Evolutionary conservation across 352 stramenopile genomes (phyloP), one percentile per base, ranked within the genome.

Genomic region (Phytopythium litorale): DNA sequence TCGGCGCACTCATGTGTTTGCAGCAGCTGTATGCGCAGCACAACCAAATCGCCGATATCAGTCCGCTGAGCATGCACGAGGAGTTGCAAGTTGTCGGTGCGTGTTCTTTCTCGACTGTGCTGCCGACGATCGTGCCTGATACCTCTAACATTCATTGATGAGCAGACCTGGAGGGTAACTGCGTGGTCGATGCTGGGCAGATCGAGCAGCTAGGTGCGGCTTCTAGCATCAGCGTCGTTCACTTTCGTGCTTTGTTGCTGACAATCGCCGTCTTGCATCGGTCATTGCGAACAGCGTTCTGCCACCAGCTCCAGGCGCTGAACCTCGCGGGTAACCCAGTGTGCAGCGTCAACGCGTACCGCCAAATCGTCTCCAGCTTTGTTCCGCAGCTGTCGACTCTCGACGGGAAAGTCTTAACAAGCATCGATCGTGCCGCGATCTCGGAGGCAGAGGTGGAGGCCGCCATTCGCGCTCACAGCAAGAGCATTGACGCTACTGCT

Each of bases 31-130:
- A 91, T 51, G 59, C 94, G 7, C 73, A 81, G 48, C 69, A 91
- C 68, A 97, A 97, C 58, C 67, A 72, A 28, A 79, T 97, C 52
- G 77, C 54, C 40, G 84, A 94, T 58, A 87, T 97, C 51, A 93
- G 76, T 48, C 85, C 87, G 4, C 66, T 96, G 37, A 84, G 79
- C 33, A 89, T 96, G 82, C 89, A 96, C 64, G 87, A 97, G 25
- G 73, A 90, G 49, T 73, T 97, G n/a, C 71, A 84, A 50, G 63
- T 94, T 33, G 59, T 94, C 30, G 84, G 83, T 92, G 53, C 35
- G 72, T 15, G 3, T 30, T 16, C 16, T n/a, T 50, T 8, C 4
- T 18, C 18, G 43, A 16, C 7, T 23, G 43, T 30, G 33, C 6
- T 23, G 18, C 15, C 12, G 21, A n/a, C 6, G 16, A 13, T 50